Base-by-base conservation (phyloP, 192 early-diverging fungal genomes). In the Entomortierella parvispora region DNA sequence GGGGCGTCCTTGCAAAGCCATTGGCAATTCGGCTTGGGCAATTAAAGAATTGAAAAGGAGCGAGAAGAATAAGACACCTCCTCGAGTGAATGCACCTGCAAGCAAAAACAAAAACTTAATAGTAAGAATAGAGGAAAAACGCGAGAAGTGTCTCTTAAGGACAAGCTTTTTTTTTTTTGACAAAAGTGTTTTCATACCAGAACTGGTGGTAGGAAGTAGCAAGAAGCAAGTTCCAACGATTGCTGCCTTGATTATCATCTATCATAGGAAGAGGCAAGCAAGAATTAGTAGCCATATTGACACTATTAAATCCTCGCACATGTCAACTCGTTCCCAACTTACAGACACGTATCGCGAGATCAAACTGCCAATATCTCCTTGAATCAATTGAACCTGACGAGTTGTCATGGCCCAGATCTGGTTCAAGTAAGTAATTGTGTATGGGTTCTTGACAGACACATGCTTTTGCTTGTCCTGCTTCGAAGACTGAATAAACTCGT, bases 1-100 rank as follows among this genome's bases (percentile, higher is more conserved):
- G 28, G 87, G 83, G 31, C 92, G 89, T 22, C 90, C 90, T 33
- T 84, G 82, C 51, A 94, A 81, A 52, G 88, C 84, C 60, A 84
- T 81, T 33, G 91, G 88, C 17, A 93, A 74, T 63, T 90, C 86
- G 9, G 89, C 80, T 48, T 92, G 83, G 22, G 90, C 85, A 17
- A 87, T 82, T 29, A 84, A 62, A 2, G 82, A 55, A 50, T 76
- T 82, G 64, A 72, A 86, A 11, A 82, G 52, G 50, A 80, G 71
- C 63, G 77, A 82, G 75, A 82, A 91, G 55, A 93, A 94, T 11
- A 94, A 63, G 20, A 86, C 86, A 65, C 91, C 90, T 53, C 93
- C 91, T 29, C 93, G 87, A n/a, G 91, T 84, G 71, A 93, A 92
- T 40, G 92, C 88, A 22, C 92, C 93, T 12, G 58, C 54, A 40